These are phyloP conservation scores for Phytophthora litchii DNA, from an alignment of 352 stramenopile species.

Conservation along the genomic window DNA sequence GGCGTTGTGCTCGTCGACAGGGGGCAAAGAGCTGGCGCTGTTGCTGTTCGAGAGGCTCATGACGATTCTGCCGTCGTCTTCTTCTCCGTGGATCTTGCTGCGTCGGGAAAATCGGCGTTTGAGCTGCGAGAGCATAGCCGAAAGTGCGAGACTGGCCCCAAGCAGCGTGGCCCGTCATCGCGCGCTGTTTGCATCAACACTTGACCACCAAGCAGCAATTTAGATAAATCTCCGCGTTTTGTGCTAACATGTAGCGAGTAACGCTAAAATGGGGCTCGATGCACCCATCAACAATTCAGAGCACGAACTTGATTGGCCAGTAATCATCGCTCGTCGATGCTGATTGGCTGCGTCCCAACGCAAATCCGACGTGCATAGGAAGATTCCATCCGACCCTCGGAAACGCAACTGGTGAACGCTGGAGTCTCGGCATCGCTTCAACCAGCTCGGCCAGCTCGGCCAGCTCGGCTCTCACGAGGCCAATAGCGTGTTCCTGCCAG, in stretches of 20 bases:
- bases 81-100: conserved; percentile 42
- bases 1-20: conserved; percentile 53
- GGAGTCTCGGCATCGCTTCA: not conserved
- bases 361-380: conserved; percentile 17
- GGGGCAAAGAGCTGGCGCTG: conserved; percentile 16
- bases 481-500: not conserved
- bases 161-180: conserved; percentile 19
- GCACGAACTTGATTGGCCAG: conserved; percentile 4
- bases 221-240: not conserved
- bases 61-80: conserved; percentile 26
- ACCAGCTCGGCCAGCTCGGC: too few relatives aligned
- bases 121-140: conserved; percentile 50
- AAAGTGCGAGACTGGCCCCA: conserved; percentile 16
- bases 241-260: not conserved
- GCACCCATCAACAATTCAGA: not conserved
- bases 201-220: conserved; percentile 10
- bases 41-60: conserved; percentile 47
- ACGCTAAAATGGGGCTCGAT: too few relatives aligned
- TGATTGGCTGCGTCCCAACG: conserved; percentile 1
- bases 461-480: too few relatives aligned
- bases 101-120: conserved; percentile 47
- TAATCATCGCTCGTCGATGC: not conserved
- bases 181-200: conserved; percentile 34
- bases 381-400: conserved; percentile 13
- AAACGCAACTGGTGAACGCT: conserved; percentile 18